phyloP scores from a whole-genome alignment of 371 early-diverging fungal species.

The Umbelopsis sp. region DNA sequence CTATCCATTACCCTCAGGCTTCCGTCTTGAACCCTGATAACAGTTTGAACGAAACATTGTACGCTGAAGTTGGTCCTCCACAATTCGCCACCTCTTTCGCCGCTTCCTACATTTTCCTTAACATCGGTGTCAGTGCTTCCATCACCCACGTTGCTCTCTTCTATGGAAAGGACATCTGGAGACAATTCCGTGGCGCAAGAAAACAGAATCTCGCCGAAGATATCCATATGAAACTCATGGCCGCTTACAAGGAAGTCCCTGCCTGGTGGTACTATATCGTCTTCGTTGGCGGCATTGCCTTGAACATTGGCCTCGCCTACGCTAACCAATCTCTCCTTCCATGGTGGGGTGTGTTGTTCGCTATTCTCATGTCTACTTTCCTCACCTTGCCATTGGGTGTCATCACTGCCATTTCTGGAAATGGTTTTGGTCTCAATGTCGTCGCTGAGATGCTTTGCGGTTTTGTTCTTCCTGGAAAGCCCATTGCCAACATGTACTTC shows the following conservation, averaged over 20 bases:
- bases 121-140: conserved; percentile 21
- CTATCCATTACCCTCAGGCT: neutral
- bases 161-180: conserved; percentile 26
- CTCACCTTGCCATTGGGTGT: conserved; percentile 23
- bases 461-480: conserved; percentile 59
- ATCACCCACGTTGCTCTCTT: conserved; percentile 18
- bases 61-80: conserved; percentile 7
- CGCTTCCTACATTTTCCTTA: conserved; percentile 4
- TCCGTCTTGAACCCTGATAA: conserved; percentile 14
- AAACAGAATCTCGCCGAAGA: conserved; percentile 23
- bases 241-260: conserved; percentile 41
- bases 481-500: conserved; percentile 70
- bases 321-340: conserved; percentile 38
- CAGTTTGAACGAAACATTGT: conserved; percentile 15
- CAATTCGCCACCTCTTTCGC: conserved; percentile 14
- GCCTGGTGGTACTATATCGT: conserved; percentile 35
- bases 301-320: conserved; percentile 52
- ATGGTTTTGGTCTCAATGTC: conserved; percentile 58
- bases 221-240: conserved; percentile 40
- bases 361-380: conserved; percentile 26
- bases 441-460: conserved; percentile 69
- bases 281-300: conserved; percentile 50
- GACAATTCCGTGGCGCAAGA: conserved; percentile 18
- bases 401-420: conserved; percentile 26
- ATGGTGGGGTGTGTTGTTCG: conserved; percentile 68